These are phyloP conservation scores for Talaromyces borbonicus DNA, from an alignment of 495 filamentous ascomycete genomes.

Conservation along the genomic window DNA sequence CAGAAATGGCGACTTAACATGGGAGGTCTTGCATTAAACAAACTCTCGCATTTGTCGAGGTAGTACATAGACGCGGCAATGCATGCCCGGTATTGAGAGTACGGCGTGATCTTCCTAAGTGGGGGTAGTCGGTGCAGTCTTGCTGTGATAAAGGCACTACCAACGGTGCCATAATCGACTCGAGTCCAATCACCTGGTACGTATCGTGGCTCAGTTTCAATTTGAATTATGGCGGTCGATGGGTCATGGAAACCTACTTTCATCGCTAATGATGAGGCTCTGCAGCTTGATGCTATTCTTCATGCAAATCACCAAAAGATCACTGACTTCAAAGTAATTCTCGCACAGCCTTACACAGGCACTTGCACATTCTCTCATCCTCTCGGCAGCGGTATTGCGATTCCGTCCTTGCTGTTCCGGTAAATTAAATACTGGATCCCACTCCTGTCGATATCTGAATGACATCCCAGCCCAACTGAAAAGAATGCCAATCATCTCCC, in stretches of 20 bases:
- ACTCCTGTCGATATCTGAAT: slow-evolving; percentile 9
- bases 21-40: slow-evolving; percentile 31
- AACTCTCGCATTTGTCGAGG: not conserved
- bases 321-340: not conserved
- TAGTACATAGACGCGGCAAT: slow-evolving; percentile 10
- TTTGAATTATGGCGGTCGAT: too few relatives aligned
- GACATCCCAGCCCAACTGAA: slow-evolving; percentile 27
- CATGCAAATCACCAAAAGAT: not conserved
- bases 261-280: slow-evolving; percentile 39
- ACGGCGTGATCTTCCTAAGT: slow-evolving; percentile 6
- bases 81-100: slow-evolving; percentile 23
- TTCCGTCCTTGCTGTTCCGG: not conserved
- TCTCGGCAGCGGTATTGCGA: not conserved
- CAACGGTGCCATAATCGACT: slow-evolving; percentile 6
- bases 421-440: not conserved
- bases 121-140: slow-evolving; percentile 2
- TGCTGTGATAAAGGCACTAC: not conserved
- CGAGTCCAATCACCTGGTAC: slow-evolving; percentile 9
- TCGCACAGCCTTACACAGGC: not conserved
- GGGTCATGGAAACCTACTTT: slow-evolving; percentile 35
- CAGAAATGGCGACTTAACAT: slow-evolving; percentile 40
- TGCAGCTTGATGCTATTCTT: not conserved
- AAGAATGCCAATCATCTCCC: slow-evolving; percentile 41
- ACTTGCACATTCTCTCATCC: not conserved
- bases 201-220: slow-evolving; percentile 6